A percentile compares a stretch with the other conserved stretches of the same genome.
These are phyloP conservation scores for Pyrenula aspistea DNA, from an alignment of 495 filamentous ascomycete genomes.

Conservation along the genomic window DNA sequence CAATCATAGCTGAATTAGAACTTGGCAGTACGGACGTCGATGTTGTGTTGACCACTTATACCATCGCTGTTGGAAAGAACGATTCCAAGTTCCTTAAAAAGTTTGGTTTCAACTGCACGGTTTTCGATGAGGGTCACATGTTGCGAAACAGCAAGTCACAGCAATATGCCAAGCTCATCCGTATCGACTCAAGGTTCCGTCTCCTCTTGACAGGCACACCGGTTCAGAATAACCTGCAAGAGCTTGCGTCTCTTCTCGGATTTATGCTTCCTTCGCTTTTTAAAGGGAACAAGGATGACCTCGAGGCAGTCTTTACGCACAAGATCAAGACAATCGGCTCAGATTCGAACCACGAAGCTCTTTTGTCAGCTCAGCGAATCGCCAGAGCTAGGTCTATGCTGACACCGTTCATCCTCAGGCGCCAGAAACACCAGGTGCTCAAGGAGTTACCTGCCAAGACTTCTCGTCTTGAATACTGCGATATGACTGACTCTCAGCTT, in stretches of 20 bases:
- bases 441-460: conserved; percentile 76
- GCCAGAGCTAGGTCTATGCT: conserved; percentile 80
- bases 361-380: conserved; percentile 78
- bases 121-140: conserved; percentile 89
- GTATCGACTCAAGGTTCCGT: conserved; percentile 64
- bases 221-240: conserved; percentile 89
- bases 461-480: conserved; percentile 63
- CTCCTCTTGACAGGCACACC: conserved; percentile 88
- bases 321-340: conserved; percentile 75
- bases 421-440: conserved; percentile 92
- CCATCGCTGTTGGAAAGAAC: conserved; percentile 48
- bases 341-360: conserved; percentile 50
- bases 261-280: conserved; percentile 88
- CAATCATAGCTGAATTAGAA: conserved; percentile 53
- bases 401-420: conserved; percentile 83
- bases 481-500: conserved; percentile 56
- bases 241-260: conserved; percentile 74
- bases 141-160: conserved; percentile 77
- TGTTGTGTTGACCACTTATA: conserved; percentile 86
- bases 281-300: conserved; percentile 53
- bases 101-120: conserved; percentile 51
- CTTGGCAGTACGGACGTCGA: conserved; percentile 54
- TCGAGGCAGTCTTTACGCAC: conserved; percentile 76
- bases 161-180: conserved; percentile 67
- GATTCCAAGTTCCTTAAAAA: conserved; percentile 62